Evolutionary conservation across 768 basidiomycete genomes (phyloP).

Genomic region (Trichaptum fuscoviolaceum): DNA sequence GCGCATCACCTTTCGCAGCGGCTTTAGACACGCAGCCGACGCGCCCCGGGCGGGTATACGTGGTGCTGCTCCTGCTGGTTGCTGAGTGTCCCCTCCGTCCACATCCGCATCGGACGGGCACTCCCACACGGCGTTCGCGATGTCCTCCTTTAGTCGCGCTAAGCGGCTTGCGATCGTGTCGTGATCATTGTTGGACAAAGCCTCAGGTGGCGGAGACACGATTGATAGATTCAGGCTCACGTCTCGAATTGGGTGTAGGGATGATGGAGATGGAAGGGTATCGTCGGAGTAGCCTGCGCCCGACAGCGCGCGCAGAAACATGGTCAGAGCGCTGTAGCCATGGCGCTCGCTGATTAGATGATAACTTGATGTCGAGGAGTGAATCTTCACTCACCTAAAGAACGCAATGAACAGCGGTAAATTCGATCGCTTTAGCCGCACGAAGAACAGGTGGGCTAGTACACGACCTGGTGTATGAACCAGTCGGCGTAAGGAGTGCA

Average conservation of each 20-base stretch:
- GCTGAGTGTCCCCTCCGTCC: not conserved
- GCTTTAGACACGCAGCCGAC: not conserved
- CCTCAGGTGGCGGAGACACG: not conserved
- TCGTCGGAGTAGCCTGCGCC: conserved; percentile 9
- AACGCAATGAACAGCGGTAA: not conserved
- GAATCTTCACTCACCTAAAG: not conserved
- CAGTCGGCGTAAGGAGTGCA: not conserved
- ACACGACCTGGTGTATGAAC: not conserved
- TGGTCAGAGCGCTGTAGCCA: conserved; percentile 5
- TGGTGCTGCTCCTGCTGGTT: not conserved
- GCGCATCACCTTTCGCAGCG: not conserved
- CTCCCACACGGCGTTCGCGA: conserved; percentile 1
- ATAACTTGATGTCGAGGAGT: not conserved
- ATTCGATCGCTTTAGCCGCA: not conserved
- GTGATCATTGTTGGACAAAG: not conserved
- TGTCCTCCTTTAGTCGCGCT: not conserved
- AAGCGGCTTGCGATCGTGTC: not conserved
- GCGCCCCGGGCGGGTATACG: not conserved
- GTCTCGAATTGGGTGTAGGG: not conserved
- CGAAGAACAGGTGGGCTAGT: not conserved
- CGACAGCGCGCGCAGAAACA: conserved; percentile 7
- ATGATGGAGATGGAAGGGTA: not conserved
- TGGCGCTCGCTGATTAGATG: not conserved
- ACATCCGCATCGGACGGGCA: not conserved
- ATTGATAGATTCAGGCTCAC: not conserved